Evolutionary conservation across 192 early-diverging fungal genomes (phyloP).

Genomic region (Umbelopsis sp.): DNA sequence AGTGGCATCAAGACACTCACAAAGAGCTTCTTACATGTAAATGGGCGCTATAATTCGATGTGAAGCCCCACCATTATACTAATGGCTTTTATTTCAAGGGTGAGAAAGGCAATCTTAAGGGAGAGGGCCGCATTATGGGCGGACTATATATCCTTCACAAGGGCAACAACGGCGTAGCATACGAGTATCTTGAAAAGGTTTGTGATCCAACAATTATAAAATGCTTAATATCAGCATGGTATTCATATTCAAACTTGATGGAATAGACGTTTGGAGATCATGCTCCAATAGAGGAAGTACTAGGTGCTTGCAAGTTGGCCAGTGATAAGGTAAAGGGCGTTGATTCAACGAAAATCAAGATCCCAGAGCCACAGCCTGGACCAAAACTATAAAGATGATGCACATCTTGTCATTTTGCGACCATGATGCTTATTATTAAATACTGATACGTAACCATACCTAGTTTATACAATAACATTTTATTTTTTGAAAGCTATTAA

Average conservation of each 20-base stretch:
- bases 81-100: background rate
- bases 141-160: constrained; percentile 41
- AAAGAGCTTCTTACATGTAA: background rate
- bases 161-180: constrained; percentile 39
- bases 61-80: background rate
- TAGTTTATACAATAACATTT: background rate
- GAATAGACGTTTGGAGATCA: constrained; percentile 47
- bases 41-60: background rate
- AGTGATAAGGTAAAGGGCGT: background rate
- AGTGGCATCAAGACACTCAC: background rate
- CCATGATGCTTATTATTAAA: too few relatives aligned
- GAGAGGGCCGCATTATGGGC: constrained; percentile 50
- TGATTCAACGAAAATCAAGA: background rate
- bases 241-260: background rate
- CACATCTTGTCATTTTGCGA: too few relatives aligned
- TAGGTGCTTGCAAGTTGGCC: constrained; percentile 6
- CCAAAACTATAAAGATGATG: background rate
- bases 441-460: background rate
- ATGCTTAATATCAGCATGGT: background rate
- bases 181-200: constrained; percentile 42
- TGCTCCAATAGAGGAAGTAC: constrained; percentile 40
- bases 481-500: background rate
- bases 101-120: constrained; percentile 47
- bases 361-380: background rate
- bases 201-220: background rate